Evolutionary conservation across 2,329 filamentous ascomycete genomes (phyloP), one percentile per base, ranked within the genome.

Genomic region (Westerdykella aurantiaca): DNA sequence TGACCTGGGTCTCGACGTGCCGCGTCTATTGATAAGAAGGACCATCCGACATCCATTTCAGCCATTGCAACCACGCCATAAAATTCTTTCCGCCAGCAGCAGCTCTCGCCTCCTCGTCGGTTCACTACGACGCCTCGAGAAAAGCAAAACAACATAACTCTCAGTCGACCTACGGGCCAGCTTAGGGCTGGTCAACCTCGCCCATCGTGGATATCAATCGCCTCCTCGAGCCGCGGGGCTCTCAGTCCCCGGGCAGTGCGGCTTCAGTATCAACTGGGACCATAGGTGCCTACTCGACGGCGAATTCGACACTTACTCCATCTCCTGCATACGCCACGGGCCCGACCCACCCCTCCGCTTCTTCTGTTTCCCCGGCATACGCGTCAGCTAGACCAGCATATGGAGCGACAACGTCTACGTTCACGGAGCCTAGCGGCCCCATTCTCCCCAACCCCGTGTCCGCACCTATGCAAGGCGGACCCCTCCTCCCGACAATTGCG

Each of bases 191-290:
- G 69, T 69, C 61, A 53, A 50, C 53, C 55, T 77, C 77, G 79
- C 80, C 75, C 81, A 90, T 77, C 80, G 84, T 95, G 89, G 89
- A 95, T 90, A 94, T 95, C 85, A 82, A 86, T 71, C 83, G 85
- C 56, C 80, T 95, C 56, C 80, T 95, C 71, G 87, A 90, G 78
- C 79, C 77, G 66, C 74, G 81, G 66, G 82, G 82, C 78, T 83
- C 84, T 71, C 83, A 86, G 78, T 82, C 83, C 68, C 75, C 72
- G 43, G 68, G 68, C 40, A 71, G 68, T 50, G 53, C 60, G 50
- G 57, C 53, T 21, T 68, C 65, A 34, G 53, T 58, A 37, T 64
- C 62, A 22, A 63, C 76, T 57, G 69, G 70, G 49, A 72, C 75
- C 59, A 59, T 62, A 21, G 55, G 63, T 49, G 52, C 60, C 31